Evolutionary conservation across 768 basidiomycete genomes (phyloP), one percentile per base, ranked within the genome.

Genomic region (Termitomyces sp.): DNA sequence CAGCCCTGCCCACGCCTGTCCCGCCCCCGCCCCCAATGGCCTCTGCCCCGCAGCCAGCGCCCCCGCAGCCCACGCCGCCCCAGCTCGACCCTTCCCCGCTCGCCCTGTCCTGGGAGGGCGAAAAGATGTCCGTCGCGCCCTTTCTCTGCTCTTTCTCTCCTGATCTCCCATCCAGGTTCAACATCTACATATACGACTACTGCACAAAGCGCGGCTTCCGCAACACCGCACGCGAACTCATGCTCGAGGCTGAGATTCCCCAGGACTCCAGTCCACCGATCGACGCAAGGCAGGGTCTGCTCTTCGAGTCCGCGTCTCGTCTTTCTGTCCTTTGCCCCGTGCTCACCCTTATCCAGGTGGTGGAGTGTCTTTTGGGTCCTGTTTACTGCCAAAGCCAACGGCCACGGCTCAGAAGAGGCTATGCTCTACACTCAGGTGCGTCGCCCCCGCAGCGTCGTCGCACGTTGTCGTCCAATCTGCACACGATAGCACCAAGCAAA

Each of bases 311-410:
- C 52, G 87, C 22, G 10, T 20, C 38, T 30, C 28, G 5, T 40
- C 3, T 77, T 40, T 33, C 65, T 4, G 20, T 55, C 54, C 33
- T 54, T 50, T 54, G 50, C 20, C 46, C 46, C 58, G 53, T 62
- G 54, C 52, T 62, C 55, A 57, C 32, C 8, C 50, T 22, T 45
- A 58, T 59, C 32, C 62, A 91, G 90, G 68, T 92, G 90, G 90
- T 92, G 90, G 90, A 88, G 84, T 63, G 90, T 92, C 24, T 92
- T 92, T 65, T 92, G 90, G 90, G 85, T 90, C 0, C 74, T 92
- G 16, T 92, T 92, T 68, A 84, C 85, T 13, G 88, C 90, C 47
- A 92, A 92, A 71, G 88, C 86, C 61, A 86, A 79, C 50, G 82
- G 81, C 32, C 68, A 67, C 9, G 85, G 83, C 20, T 68, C 83